Evolutionary conservation across 2,329 filamentous ascomycete species (phyloP).

Genomic region (Chaetomium sp.): DNA sequence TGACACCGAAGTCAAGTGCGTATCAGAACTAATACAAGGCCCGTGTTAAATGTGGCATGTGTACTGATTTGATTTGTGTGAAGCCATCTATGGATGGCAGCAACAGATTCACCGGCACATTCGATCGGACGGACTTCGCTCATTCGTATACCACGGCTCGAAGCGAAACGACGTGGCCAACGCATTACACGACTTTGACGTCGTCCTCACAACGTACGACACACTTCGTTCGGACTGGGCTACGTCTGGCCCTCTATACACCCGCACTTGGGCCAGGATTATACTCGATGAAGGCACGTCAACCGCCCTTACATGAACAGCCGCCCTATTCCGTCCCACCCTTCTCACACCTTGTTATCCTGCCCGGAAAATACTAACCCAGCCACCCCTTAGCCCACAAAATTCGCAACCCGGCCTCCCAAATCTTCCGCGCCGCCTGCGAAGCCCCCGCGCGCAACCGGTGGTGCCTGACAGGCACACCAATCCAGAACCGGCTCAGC

Average conservation of each 20-base stretch:
- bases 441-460: background rate
- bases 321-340: background rate
- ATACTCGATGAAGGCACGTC: constrained; percentile 35
- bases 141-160: background rate
- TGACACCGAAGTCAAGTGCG: constrained; percentile 9
- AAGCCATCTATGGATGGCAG: background rate
- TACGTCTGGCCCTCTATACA: background rate
- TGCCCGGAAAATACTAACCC: background rate
- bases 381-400: background rate
- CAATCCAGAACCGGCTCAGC: background rate
- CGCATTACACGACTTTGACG: constrained; percentile 20
- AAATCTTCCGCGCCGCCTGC: background rate
- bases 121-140: background rate
- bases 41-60: background rate
- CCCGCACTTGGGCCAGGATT: constrained; percentile 4
- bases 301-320: background rate
- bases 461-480: background rate
- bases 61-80: background rate
- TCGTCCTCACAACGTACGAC: constrained; percentile 29
- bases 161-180: constrained; percentile 9
- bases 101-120: background rate
- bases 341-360: background rate
- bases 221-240: constrained; percentile 26
- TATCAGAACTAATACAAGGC: background rate
- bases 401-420: background rate